Evolutionary conservation across 2,329 filamentous ascomycete genomes (phyloP).

Genomic region (Pseudofabraea citricarpa): DNA sequence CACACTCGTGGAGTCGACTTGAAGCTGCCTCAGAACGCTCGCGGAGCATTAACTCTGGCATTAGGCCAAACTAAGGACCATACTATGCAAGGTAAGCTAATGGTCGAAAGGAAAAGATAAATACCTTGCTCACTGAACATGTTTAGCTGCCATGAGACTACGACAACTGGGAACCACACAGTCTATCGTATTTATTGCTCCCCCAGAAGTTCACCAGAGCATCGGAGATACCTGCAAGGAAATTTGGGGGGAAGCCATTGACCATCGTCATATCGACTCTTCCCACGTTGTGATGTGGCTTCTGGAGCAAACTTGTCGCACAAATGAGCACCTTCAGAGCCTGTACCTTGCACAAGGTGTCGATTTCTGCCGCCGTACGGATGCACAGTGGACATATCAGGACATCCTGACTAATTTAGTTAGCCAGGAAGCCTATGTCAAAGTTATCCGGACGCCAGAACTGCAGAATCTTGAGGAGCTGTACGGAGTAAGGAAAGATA

Average conservation of each 20-base stretch:
- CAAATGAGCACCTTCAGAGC: conserved; percentile 50
- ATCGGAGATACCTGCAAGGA: conserved; percentile 42
- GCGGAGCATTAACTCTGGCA: conserved; percentile 18
- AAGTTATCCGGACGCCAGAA: conserved; percentile 44
- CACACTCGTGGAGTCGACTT: conserved; percentile 23
- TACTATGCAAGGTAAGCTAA: conserved; percentile 51
- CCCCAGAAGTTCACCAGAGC: conserved; percentile 56
- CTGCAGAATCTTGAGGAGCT: conserved; percentile 50
- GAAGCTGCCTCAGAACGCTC: conserved; percentile 12
- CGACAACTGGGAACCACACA: conserved; percentile 52
- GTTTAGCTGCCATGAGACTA: conserved; percentile 55
- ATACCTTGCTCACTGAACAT: conserved; percentile 6
- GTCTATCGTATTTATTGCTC: conserved; percentile 47
- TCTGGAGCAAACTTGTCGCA: conserved; percentile 54
- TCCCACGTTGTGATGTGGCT: conserved; percentile 53
- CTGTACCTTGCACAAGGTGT: conserved; percentile 53
- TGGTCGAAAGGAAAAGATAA: conserved; percentile 13
- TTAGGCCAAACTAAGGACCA: conserved; percentile 20
- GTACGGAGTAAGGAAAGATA: conserved; percentile 38
- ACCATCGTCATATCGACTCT: conserved; percentile 33
- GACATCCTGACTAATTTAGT: conserved; percentile 31
- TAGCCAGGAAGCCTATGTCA: conserved; percentile 34
- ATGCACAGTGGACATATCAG: conserved; percentile 39
- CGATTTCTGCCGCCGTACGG: conserved; percentile 51
- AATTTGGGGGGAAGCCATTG: neutral